Percentiles rank a stretch among this genome's conserved stretches.
Evolutionary conservation across 2,329 filamentous ascomycete genomes (phyloP).

Genomic region (Colletotrichum truncatum): DNA sequence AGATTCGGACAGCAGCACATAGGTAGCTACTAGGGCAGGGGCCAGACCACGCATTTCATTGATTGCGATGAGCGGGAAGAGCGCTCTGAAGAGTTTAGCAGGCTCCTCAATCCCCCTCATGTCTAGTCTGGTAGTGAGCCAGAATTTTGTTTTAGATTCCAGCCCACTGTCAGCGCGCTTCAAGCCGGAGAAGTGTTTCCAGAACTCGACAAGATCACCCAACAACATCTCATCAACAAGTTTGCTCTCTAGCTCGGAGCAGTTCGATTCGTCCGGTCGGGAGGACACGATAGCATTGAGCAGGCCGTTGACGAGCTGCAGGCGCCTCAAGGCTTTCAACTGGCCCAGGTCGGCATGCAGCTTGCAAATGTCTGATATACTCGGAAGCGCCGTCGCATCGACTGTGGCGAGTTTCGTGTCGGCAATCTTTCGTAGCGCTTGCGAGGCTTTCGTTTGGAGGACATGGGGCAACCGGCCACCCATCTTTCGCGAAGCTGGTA

Average conservation of each 20-base stretch:
- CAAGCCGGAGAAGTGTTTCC: conserved; percentile 48
- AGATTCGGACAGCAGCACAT: conserved; percentile 24
- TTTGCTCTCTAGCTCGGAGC: neutral
- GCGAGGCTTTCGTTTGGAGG: neutral
- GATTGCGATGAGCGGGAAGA: neutral
- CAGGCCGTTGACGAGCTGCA: conserved; percentile 12
- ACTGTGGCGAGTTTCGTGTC: conserved; percentile 7
- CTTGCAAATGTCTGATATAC: conserved; percentile 17
- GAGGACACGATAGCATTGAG: conserved; percentile 6
- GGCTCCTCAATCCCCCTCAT: conserved; percentile 31
- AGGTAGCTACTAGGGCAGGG: conserved; percentile 26
- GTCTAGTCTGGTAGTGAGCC: conserved; percentile 40
- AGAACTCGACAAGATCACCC: conserved; percentile 43
- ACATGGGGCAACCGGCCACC: neutral
- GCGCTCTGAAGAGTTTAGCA: neutral
- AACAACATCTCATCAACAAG: conserved; percentile 23
- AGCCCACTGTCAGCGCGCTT: conserved; percentile 35
- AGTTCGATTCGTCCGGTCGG: neutral
- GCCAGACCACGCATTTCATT: neutral
- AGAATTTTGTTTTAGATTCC: conserved; percentile 34
- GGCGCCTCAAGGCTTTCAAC: neutral
- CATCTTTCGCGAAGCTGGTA: neutral
- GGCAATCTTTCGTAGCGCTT: neutral
- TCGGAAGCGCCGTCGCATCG: conserved; percentile 3
- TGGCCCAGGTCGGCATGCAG: conserved; percentile 8